These are phyloP conservation scores for Avena sativa DNA, from an alignment of 176 grass and related monocot species.

Conservation along the genomic window DNA sequence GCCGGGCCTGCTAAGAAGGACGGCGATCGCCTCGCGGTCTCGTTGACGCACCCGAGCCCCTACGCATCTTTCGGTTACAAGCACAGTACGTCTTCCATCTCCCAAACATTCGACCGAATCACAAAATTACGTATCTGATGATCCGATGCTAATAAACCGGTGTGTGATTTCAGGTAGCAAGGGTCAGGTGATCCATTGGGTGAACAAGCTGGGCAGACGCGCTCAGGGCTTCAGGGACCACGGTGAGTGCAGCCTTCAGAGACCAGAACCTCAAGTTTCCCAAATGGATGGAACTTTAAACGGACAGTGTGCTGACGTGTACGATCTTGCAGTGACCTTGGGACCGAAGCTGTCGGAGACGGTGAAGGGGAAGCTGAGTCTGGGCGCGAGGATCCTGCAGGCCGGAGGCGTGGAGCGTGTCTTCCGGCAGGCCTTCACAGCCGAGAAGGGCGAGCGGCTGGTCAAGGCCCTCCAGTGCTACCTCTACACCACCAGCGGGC, in stretches of 20 bases:
- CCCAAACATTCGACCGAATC: neutral
- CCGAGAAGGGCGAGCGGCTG: constrained; percentile 71
- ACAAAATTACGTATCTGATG: neutral
- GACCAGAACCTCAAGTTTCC: neutral
- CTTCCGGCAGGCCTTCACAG: constrained; percentile 70
- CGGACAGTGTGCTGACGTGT: constrained; percentile 22
- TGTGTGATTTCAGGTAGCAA: constrained; percentile 42
- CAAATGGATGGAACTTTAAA: neutral
- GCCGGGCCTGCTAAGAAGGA: constrained; percentile 7
- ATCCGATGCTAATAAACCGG: neutral
- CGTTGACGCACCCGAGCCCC: constrained; percentile 54
- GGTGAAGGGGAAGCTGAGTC: constrained; percentile 77
- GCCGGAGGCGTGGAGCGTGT: constrained; percentile 74
- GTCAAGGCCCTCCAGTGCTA: constrained; percentile 81
- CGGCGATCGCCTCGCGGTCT: constrained; percentile 44
- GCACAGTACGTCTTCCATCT: constrained; percentile 46
- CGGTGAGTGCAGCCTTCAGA: constrained; percentile 38
- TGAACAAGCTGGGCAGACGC: constrained; percentile 62
- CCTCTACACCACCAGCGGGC: constrained; percentile 84
- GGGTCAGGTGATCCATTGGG: constrained; percentile 60
- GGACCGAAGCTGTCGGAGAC: constrained; percentile 78
- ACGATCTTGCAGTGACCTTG: constrained; percentile 57
- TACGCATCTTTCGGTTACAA: constrained; percentile 50
- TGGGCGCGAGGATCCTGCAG: constrained; percentile 73
- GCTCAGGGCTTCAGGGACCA: constrained; percentile 66